phyloP scores from a whole-genome alignment of 257 asterid species.

The Fraxinus quadrangulata region DNA sequence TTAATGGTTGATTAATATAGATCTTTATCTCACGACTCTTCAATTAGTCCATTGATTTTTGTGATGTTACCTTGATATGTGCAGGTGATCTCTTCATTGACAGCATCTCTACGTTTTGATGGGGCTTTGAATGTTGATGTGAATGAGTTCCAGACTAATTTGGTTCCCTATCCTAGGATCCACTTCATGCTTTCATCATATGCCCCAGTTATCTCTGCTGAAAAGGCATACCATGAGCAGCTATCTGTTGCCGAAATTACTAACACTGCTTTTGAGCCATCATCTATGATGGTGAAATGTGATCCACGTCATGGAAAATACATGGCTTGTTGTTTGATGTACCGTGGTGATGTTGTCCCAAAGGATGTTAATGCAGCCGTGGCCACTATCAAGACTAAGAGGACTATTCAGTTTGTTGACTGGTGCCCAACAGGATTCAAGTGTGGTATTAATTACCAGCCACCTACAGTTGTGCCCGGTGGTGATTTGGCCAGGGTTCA shows the following conservation, averaged over 20 bases:
- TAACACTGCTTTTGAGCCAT: slow-evolving; percentile 95
- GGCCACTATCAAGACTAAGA: slow-evolving; percentile 94
- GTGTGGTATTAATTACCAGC: slow-evolving; percentile 96
- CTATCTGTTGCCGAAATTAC: slow-evolving; percentile 94
- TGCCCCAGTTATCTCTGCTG: slow-evolving; percentile 93
- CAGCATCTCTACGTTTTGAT: slow-evolving; percentile 88
- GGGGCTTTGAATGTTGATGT: slow-evolving; percentile 95
- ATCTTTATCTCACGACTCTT: not conserved
- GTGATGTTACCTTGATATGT: not conserved
- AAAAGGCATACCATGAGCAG: slow-evolving; percentile 92
- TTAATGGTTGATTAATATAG: no score
- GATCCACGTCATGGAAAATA: slow-evolving; percentile 95
- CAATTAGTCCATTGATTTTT: not conserved
- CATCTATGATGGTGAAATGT: slow-evolving; percentile 96
- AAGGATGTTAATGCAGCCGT: slow-evolving; percentile 97
- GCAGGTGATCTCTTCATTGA: slow-evolving; percentile 84
- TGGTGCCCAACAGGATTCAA: slow-evolving; percentile 99
- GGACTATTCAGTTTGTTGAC: slow-evolving; percentile 93
- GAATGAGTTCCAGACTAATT: slow-evolving; percentile 91
- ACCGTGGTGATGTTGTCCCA: slow-evolving; percentile 95
- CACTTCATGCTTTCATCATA: slow-evolving; percentile 97
- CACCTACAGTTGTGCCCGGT: slow-evolving; percentile 95
- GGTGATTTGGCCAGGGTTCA: slow-evolving; percentile 95
- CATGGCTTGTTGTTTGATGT: slow-evolving; percentile 99
- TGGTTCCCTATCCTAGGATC: slow-evolving; percentile 95